Conservation (phyloP, 176 grass and related monocot genomes). For the Carex parvula region DNA sequence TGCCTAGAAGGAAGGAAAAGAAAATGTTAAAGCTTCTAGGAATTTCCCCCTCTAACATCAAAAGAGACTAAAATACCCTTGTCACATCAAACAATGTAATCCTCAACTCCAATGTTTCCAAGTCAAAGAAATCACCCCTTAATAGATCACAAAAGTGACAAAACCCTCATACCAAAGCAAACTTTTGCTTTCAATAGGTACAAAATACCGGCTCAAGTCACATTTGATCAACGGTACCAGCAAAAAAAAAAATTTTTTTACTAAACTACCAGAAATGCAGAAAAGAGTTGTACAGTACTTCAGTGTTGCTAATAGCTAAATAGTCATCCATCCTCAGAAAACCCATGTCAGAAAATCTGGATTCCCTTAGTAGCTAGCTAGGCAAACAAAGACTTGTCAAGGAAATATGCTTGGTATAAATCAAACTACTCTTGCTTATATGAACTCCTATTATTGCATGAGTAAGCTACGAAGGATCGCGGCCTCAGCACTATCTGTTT, state of each 20-base stretch:
- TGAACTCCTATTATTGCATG: constrained; percentile 15
- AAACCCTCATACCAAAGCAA: constrained; percentile 20
- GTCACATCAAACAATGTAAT: constrained; percentile 25
- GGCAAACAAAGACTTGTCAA: background rate
- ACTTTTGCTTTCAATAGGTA: constrained; percentile 17
- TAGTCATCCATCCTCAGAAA: constrained; percentile 16
- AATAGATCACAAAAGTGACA: constrained; percentile 14
- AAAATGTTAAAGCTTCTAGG: constrained; percentile 21
- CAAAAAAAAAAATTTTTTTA: background rate
- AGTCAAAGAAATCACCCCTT: constrained; percentile 15
- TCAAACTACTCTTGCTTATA: constrained; percentile 9
- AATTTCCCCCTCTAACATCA: constrained; percentile 30
- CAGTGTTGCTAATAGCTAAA: background rate
- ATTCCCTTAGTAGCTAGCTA: constrained; percentile 14
- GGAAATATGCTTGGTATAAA: background rate
- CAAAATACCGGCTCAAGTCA: background rate
- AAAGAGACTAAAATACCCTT: constrained; percentile 21
- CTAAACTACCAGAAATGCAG: constrained; percentile 2
- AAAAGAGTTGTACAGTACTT: background rate
- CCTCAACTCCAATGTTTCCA: constrained; percentile 22
- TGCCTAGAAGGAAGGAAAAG: constrained; percentile 6
- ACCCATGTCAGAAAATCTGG: constrained; percentile 21
- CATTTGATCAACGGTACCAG: background rate
- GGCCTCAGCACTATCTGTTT: background rate
- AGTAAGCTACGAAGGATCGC: constrained; percentile 30